Percentiles rank a stretch among this genome's conserved stretches.
Evolutionary conservation across 1,284 basidiomycete species (phyloP).

Genomic region (Anthracocystis setariae): DNA sequence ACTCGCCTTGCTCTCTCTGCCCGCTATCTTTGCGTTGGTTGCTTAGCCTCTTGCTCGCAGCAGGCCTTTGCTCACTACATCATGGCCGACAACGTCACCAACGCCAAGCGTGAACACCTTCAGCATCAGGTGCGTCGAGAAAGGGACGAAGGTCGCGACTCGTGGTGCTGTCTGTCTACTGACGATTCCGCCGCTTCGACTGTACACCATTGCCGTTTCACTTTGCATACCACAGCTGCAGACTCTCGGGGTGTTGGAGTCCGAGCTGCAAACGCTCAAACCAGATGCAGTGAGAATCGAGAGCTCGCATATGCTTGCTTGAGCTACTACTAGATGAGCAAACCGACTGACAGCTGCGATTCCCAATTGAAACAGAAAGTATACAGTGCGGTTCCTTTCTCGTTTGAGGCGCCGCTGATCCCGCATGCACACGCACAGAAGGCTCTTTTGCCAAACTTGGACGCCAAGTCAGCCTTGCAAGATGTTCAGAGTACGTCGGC

Average conservation of each 20-base stretch:
- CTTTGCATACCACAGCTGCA: conserved; percentile 13
- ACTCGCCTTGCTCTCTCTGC: too few relatives aligned
- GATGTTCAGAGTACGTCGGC: conserved; percentile 32
- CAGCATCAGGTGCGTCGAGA: conserved; percentile 10
- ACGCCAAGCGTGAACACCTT: conserved; percentile 9
- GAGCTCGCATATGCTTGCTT: neutral
- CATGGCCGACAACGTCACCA: conserved; percentile 1
- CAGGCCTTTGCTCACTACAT: too few relatives aligned
- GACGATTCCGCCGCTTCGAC: too few relatives aligned
- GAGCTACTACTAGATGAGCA: neutral
- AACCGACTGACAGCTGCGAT: neutral
- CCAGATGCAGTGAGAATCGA: conserved; percentile 24
- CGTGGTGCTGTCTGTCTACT: too few relatives aligned
- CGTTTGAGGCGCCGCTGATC: conserved; percentile 25
- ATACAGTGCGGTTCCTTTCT: conserved; percentile 29
- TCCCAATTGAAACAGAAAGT: conserved; percentile 21
- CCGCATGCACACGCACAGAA: conserved; percentile 30
- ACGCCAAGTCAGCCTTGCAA: conserved; percentile 22
- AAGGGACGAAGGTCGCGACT: neutral
- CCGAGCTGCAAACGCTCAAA: conserved; percentile 33
- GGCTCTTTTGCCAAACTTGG: conserved; percentile 34
- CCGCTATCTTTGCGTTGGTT: too few relatives aligned
- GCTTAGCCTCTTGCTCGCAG: too few relatives aligned
- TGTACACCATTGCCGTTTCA: too few relatives aligned
- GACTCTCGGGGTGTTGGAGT: conserved; percentile 31